Evolutionary conservation across 805 yeast species (phyloP).

Genomic region (Grigorovia yakushimaensis): DNA sequence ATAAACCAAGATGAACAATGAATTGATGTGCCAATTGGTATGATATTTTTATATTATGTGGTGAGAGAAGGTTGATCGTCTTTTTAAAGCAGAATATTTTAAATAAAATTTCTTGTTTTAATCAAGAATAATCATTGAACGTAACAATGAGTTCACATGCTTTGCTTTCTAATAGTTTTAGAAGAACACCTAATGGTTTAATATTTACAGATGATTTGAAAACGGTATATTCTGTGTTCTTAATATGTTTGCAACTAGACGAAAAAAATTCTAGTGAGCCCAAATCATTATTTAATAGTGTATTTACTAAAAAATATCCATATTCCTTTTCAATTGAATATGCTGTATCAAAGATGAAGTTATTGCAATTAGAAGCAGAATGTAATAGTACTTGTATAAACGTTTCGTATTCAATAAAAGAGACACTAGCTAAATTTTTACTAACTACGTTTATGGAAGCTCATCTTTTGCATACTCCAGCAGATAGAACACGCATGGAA

Average conservation of each 20-base stretch:
- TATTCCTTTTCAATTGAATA: slow-evolving; percentile 43
- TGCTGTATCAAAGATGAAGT: slow-evolving; percentile 44
- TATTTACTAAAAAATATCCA: slow-evolving; percentile 32
- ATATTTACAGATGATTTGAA: slow-evolving; percentile 49
- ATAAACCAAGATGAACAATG: no score
- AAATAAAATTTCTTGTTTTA: not conserved
- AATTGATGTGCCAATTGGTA: no score
- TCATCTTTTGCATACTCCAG: slow-evolving; percentile 62
- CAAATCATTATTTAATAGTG: slow-evolving; percentile 6
- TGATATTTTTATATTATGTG: no score
- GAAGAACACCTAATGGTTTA: slow-evolving; percentile 43
- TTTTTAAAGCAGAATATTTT: not conserved
- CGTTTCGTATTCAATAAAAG: slow-evolving; percentile 44
- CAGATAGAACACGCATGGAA: slow-evolving; percentile 51
- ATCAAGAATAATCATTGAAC: no score
- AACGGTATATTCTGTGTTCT: slow-evolving; percentile 47
- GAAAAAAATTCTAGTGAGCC: slow-evolving; percentile 12
- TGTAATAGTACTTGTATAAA: slow-evolving; percentile 42
- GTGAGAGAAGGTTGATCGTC: not conserved
- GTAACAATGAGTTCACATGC: slow-evolving; percentile 30
- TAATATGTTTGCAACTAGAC: slow-evolving; percentile 34
- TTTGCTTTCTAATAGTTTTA: slow-evolving; percentile 35
- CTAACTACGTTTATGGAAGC: slow-evolving; percentile 47
- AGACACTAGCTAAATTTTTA: slow-evolving; percentile 39
- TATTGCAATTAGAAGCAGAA: slow-evolving; percentile 39